Evolutionary conservation across 1,139 yeast genomes (phyloP), one percentile per base, ranked within the genome.

Genomic region (Geotrichum cucujoidarum): DNA sequence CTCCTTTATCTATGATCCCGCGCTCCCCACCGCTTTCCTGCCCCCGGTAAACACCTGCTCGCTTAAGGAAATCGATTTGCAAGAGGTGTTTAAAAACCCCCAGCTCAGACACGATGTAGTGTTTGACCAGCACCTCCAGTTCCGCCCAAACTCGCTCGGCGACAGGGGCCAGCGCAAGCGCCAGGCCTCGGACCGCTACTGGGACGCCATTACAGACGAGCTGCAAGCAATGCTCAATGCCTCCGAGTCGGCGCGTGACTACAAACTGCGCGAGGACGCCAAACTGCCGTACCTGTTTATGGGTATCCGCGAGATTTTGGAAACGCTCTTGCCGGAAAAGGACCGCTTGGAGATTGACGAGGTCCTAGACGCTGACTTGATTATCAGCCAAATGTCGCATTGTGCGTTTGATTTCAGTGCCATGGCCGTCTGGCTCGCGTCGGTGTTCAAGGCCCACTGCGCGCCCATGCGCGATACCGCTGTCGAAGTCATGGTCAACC

Each of bases 381-480:
- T 87, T 43, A 72, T 84, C 43, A 95, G 87, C 65, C 95, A 87
- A 64, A 69, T 89, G 49, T 70, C 76, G 41, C 82, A 80, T 57
- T 81, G 82, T 41, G 75, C 81, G 22, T 76, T 85, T 60, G 87
- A 84, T 64, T 83, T 85, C 61, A 75, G 78, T 25, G 74, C 77
- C 40, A 73, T 87, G 61, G 76, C 88, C n/a, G 71, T 71, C 50
- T 83, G 92, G 86, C 72, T 86, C 32, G 78, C 85, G n/a, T 70
- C 74, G 29, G 80, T 84, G 32, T 81, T 87, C 68, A 85, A 86
- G 65, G 75, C 80, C 49, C 94, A 84, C 64, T 89, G 97, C 69
- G 96, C 97, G 7, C 97, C 97, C 52, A 88, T 88, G 95, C 76
- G 97, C 60, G 96, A 88, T 66, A 72, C 78, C 43, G 83, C 95